Evolutionary conservation across 139 green algal species (phyloP), one percentile per base, ranked within the genome.

Genomic region (Chlamydomonas urium): DNA sequence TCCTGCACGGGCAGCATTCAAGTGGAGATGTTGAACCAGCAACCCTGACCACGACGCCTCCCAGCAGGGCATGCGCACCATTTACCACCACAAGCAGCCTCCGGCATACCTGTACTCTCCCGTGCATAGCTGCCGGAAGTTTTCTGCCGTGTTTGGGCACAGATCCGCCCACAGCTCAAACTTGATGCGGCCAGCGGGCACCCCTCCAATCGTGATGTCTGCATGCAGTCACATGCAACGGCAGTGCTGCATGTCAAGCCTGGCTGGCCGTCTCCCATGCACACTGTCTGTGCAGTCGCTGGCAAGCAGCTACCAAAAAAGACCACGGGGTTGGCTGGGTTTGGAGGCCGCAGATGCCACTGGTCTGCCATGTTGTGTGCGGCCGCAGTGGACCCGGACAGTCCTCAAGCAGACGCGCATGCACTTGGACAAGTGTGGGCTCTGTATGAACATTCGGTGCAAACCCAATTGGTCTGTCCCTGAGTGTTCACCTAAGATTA

Each of bases 121-220:
- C 8, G 94, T 98, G 75, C 93, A 98, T 0, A 98, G 81, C 65
- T 98, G 94, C 47, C 94, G 65, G 48, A 97, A 93, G 79, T 81
- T 97, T 60, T 98, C 93, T 2, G 72, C 75, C 33, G 94, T 98
- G 35, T 91, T 92, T 0, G 93, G 93, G 19, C 42, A 76, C 0
- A 97, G 77, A 70, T 98, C 94, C 0, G 90, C 89, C 72, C 91
- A 97, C 0, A 99, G 88, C 82, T 97, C 92, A 72, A 97, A 93
- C 36, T 92, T 92, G 8, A 99, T 82, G 1, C 93, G 74, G 0
- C 93, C 93, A 4, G 83, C 87, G 23, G 84, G 75, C 23, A 81
- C 57, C 21, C 88, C 89, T 4, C 91, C 93, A 31, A 98, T 94
- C 2, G 78, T 87, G 36, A 98, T 79, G 75, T 98, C 92, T 95